Base-by-base conservation (phyloP, 257 asterid genomes). In the Salvia miltiorrhiza region DNA sequence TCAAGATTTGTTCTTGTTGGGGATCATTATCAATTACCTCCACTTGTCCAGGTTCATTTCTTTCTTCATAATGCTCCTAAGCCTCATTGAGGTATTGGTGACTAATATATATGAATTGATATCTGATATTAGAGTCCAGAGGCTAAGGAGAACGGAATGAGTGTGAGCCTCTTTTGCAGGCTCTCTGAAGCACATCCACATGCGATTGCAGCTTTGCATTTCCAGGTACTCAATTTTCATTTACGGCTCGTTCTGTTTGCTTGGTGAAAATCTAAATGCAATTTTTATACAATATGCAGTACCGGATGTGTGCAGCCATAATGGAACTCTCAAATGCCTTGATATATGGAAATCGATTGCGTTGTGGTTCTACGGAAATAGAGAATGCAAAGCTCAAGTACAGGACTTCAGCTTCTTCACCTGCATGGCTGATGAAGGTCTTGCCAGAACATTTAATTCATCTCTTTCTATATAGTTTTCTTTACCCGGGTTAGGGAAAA, bases 101-200 rank as follows among this genome's bases (percentile, higher is more conserved):
- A 56, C 58, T 55, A 58, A 20, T 59, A 70, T 49, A 54, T 67
- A 74, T 62, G 68, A 76, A 73, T 69, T 66, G 73, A 47, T 70
- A 23, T 59, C 28, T 64, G 69, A 69, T 71, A 58, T 48, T 75
- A 90, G 97, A 90, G 97, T 78, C 84, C 96, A 58, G 99, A 88
- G 81, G 99, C 99, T 16, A 92, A 79, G 81, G 99, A 93, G 82
- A 90, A 87, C 56, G 99, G 97, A 78, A 84, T 90, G 96, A 75
- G 84, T 14, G 81, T 77, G 47, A 93, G 99, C 88, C 89, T 93
- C 81, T 90, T 93, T 75, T 86, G 95, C 78, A 82, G 96, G 82
- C 95, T 93, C 67, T 93, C 99, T 71, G 97, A 90, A 87, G 96
- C 96, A 20, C 96, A 93, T 81, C 99, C 96, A 30, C 96, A 89